Conservation (phyloP, 2,329 filamentous ascomycete genomes). For the Sarocladiaceae sp. region DNA sequence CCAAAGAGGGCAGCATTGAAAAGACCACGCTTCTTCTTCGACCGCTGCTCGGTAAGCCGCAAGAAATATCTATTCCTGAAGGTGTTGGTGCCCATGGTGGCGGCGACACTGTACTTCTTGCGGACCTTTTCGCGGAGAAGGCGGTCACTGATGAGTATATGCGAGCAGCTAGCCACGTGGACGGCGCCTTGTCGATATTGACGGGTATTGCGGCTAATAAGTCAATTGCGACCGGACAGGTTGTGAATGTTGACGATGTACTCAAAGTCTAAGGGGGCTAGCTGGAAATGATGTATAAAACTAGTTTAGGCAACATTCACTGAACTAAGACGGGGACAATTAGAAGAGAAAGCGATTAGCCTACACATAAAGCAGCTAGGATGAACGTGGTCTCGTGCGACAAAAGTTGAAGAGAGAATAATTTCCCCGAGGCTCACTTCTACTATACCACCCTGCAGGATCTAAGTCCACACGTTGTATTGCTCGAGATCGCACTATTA, state of each 20-base stretch:
- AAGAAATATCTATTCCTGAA: slow-evolving; percentile 45
- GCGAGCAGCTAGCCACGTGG: slow-evolving; percentile 51
- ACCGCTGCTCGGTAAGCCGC: slow-evolving; percentile 50
- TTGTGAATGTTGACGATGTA: slow-evolving; percentile 49
- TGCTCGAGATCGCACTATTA: too few relatives aligned
- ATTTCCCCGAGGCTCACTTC: too few relatives aligned
- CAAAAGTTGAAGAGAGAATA: too few relatives aligned
- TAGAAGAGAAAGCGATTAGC: too few relatives aligned
- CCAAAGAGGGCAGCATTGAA: slow-evolving; percentile 46
- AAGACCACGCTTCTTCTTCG: slow-evolving; percentile 41
- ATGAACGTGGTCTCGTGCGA: too few relatives aligned
- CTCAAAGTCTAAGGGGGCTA: slow-evolving; percentile 19
- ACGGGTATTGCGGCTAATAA: slow-evolving; percentile 54
- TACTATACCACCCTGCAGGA: too few relatives aligned
- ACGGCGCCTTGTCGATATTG: slow-evolving; percentile 52
- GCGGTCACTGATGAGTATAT: slow-evolving; percentile 37
- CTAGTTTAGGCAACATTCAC: too few relatives aligned
- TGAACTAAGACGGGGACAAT: too few relatives aligned
- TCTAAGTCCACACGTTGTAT: too few relatives aligned
- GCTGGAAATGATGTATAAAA: too few relatives aligned
- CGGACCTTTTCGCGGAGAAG: slow-evolving; percentile 47
- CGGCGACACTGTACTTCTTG: slow-evolving; percentile 49
- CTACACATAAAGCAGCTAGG: too few relatives aligned
- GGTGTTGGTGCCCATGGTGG: slow-evolving; percentile 53
- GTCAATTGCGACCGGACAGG: slow-evolving; percentile 50